These are phyloP conservation scores for Leptographium procerum DNA, from an alignment of 2,329 filamentous ascomycete genomes.

Conservation along the genomic window DNA sequence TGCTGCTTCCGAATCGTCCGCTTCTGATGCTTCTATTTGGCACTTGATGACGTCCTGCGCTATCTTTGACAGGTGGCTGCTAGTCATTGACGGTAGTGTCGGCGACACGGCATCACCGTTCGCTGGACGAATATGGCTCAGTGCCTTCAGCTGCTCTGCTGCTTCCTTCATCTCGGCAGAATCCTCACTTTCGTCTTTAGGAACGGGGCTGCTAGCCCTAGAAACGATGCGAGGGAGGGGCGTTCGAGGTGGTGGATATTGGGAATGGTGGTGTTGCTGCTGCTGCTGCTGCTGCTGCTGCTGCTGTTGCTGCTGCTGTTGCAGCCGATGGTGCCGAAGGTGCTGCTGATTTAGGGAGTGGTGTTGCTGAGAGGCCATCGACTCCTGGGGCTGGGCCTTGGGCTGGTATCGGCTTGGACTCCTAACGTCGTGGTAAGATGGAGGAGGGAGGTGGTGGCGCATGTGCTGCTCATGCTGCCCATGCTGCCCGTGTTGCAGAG, in stretches of 20 bases:
- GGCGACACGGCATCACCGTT: constrained; percentile 21
- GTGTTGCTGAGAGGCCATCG: background rate
- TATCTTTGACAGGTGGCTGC: constrained; percentile 9
- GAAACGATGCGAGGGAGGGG: constrained; percentile 8
- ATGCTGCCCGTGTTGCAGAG: background rate
- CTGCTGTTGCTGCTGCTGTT: constrained; percentile 6
- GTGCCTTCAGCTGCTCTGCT: constrained; percentile 53
- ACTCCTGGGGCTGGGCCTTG: background rate
- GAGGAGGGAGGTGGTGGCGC: constrained; percentile 1
- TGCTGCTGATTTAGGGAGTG: background rate
- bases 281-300: constrained; percentile 3
- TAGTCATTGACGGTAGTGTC: constrained; percentile 22
- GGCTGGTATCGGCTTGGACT: constrained; percentile 2
- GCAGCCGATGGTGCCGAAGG: constrained; percentile 3
- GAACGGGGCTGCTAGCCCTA: constrained; percentile 14
- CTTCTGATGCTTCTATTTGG: background rate
- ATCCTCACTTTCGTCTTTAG: constrained; percentile 44
- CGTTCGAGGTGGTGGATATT: background rate
- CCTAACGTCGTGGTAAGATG: constrained; percentile 1
- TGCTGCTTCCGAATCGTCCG: constrained; percentile 6
- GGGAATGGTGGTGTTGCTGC: background rate
- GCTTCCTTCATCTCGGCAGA: constrained; percentile 61
- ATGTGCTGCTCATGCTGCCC: background rate
- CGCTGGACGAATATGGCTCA: constrained; percentile 49
- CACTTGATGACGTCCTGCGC: constrained; percentile 11